Base-by-base conservation (phyloP, 2,329 filamentous ascomycete genomes). In the Lecanoromycetidae sp. region DNA sequence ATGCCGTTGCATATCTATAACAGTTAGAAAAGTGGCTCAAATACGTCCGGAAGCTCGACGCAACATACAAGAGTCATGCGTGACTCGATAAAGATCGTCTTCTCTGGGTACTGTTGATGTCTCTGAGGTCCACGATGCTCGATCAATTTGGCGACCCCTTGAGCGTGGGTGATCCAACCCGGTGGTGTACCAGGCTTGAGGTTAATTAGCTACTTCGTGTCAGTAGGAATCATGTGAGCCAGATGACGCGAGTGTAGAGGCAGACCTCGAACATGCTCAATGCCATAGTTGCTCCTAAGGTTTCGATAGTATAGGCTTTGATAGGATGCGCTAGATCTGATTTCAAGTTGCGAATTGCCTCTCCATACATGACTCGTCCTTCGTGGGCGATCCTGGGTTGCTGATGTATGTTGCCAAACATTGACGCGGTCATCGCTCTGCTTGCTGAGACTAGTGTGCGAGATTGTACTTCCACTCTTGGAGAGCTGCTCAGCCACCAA, bases 221-320 rank as follows among this genome's bases (percentile, higher is more conserved):
- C 12, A 17, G 12, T 47, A 15, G 33, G 43, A 30, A 37, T 8
- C 15, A 6, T 1, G 7, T 26, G 15, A 3, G n/a, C 26, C 22
- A 22, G 15, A 20, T 32, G 15, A 12, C 17, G 10, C 12, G 23
- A 15, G 6, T 20, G 23, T 29, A 27, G 33, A 25, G 20, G 12
- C 44, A 27, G 12, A 46, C 44, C 37, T 46, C 44, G 37, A 40
- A 46, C 44, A 46, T 46, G 19, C 33, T 46, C 27, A 46, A 36
- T 40, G 44, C 44, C 44, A 46, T 34, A 8, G 44, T 46, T 9
- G 44, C 35, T 12, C 44, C 44, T 20, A 46, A 26, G 5, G 44
- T 46, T 26, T 40, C 44, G 22, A 46, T 25, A n/a, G 36, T 35
- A 12, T 25, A 34, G 9, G 23, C 27, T 10, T 46, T 46, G 4